phyloP scores from a whole-genome alignment of 1,284 basidiomycete genomes.

The Somion occarium region DNA sequence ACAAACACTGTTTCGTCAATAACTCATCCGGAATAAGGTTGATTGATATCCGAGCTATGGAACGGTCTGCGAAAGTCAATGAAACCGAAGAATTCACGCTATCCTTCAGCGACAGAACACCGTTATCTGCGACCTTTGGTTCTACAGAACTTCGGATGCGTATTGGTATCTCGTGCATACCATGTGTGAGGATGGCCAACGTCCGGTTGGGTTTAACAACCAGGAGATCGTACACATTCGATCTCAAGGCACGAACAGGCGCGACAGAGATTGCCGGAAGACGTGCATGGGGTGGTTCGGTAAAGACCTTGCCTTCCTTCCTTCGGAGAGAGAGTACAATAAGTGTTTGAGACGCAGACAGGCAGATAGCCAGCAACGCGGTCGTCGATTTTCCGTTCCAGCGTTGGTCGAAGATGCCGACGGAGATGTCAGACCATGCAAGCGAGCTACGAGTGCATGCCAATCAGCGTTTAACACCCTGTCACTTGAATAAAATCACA shows the following conservation, averaged over 20 bases:
- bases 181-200: constrained; percentile 58
- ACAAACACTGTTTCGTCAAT: constrained; percentile 56
- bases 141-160: constrained; percentile 12
- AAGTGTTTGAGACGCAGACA: constrained; percentile 43
- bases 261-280: constrained; percentile 48
- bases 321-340: constrained; percentile 44
- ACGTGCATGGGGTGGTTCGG: constrained; percentile 29
- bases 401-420: constrained; percentile 61
- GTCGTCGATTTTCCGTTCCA: constrained; percentile 50
- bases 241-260: constrained; percentile 59
- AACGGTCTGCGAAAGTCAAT: constrained; percentile 19
- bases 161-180: constrained; percentile 43
- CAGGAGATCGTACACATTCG: constrained; percentile 62
- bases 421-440: constrained; percentile 43
- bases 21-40: constrained; percentile 24
- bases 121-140: constrained; percentile 5
- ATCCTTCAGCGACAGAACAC: constrained; percentile 16
- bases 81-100: constrained; percentile 23
- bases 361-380: constrained; percentile 53
- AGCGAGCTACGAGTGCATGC: constrained; percentile 27
- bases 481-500: constrained; percentile 23
- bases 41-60: constrained; percentile 18
- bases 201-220: constrained; percentile 50
- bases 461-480: background rate
- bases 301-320: constrained; percentile 36